A percentile compares a stretch with the other conserved stretches of the same genome.
These are phyloP conservation scores for Cutaneotrichosporon sp. DNA, from an alignment of 1,284 basidiomycete genomes.

Conservation along the genomic window DNA sequence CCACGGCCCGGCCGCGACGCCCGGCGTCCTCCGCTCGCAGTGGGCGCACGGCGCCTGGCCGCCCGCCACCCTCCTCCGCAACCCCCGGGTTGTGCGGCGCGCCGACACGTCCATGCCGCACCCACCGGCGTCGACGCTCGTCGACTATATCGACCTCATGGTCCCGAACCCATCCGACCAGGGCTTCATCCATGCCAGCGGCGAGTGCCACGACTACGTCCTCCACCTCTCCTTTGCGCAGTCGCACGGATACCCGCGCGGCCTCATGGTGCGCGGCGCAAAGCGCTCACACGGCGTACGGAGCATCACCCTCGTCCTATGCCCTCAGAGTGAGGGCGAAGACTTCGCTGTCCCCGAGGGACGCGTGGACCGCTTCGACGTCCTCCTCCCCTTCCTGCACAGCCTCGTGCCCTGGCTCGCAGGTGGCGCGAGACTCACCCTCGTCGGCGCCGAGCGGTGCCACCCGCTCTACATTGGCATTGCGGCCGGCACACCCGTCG, in stretches of 20 bases:
- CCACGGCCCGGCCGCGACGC: neutral
- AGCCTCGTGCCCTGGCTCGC: neutral
- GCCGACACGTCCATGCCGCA: neutral
- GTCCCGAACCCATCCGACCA: neutral
- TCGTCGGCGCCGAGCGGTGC: neutral
- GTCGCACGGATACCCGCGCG: neutral
- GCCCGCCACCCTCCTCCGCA: neutral
- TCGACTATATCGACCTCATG: constrained; percentile 3
- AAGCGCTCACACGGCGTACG: neutral
- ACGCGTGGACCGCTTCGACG: neutral
- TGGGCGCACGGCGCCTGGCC: neutral
- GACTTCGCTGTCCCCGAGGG: neutral
- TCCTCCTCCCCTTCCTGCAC: neutral
- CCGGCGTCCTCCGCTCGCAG: neutral
- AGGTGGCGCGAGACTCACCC: neutral
- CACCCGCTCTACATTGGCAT: neutral
- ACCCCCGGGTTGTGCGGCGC: neutral
- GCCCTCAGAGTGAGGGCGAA: neutral
- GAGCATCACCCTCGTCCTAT: neutral
- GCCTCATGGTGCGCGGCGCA: neutral
- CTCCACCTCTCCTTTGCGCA: neutral
- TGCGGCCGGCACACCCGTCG: neutral
- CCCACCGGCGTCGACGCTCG: neutral
- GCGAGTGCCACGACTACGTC: neutral
- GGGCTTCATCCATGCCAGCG: neutral